Evolutionary conservation across 1,284 basidiomycete genomes (phyloP), one percentile per base, ranked within the genome.

Genomic region (Ganoderma meredithae): DNA sequence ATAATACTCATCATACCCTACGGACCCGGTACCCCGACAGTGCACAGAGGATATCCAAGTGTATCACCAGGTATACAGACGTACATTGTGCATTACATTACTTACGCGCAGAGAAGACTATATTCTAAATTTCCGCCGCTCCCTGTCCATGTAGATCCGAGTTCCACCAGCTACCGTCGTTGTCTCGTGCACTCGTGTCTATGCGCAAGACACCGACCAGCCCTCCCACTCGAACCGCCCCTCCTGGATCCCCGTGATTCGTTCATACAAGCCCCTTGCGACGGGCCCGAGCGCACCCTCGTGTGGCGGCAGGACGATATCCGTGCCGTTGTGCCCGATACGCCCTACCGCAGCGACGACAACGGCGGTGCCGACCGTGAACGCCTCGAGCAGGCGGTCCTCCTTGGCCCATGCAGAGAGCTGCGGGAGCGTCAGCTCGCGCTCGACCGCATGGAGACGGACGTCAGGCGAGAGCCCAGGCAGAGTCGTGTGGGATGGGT

Each of bases 291-390:
- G 76, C 0, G 85, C 86, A 3, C 75, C 78, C n/a, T 82, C 82
- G 33, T 85, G 79, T 15, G 79, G 81, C 0, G 83, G 85, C 9
- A 90, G 76, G 15, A 81, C 72, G 39, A 92, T 80, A 68, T 90
- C 88, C 67, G 80, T 78, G 55, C 84, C 86, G 64, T 83, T 76
- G 74, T 82, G 85, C 1, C 87, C 87, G 66, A 91, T 88, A 44
- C 84, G 81, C 43, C 85, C 83, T 15, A 92, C 83, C 10, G 89
- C 84, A 2, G 84, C 85, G 40, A 92, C 85, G 41, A 90, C 82
- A 10, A 86, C 90, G 0, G 90, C 90, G 0, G 90, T 94, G 2
- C 95, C 94, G 3, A 90, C 86, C 31, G 90, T 88, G 70, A 96
- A 92, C 39, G 87, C 84, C 78, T 96, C 95, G 17, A 88, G 74